Evolutionary conservation across 495 filamentous ascomycete genomes (phyloP).

Genomic region (Margaritispora aquatica): DNA sequence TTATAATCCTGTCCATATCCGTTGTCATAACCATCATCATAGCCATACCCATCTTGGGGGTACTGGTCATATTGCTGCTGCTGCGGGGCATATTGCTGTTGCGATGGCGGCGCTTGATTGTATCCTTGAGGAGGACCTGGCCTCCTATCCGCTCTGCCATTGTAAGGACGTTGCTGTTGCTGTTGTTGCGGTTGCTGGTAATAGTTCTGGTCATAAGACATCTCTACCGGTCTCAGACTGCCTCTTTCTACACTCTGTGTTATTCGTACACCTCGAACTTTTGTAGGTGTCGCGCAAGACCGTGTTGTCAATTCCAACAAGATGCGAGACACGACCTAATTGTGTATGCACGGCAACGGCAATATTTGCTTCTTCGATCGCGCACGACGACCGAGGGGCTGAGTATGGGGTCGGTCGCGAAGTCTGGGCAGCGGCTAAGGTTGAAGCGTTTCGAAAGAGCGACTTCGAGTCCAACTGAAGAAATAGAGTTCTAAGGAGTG

Average conservation of each 20-base stretch:
- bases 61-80: constrained; percentile 38
- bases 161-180: constrained; percentile 40
- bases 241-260: not conserved
- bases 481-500: constrained; percentile 7
- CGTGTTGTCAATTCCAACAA: not conserved
- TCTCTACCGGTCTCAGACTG: constrained; percentile 9
- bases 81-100: constrained; percentile 34
- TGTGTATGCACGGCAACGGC: not conserved
- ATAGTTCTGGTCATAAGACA: constrained; percentile 32
- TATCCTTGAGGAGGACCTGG: constrained; percentile 28
- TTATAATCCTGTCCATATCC: constrained; percentile 26
- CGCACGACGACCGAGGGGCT: not conserved
- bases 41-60: constrained; percentile 48
- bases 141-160: constrained; percentile 41
- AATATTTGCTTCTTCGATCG: not conserved
- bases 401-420: not conserved
- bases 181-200: constrained; percentile 37
- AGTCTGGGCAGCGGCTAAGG: constrained; percentile 1
- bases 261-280: not conserved
- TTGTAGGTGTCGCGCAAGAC: not conserved
- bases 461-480: not conserved
- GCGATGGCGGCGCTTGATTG: constrained; percentile 13
- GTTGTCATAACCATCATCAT: constrained; percentile 39
- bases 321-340: not conserved
- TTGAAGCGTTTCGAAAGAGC: constrained; percentile 8